These are phyloP conservation scores for Grosmannia penicillata DNA, from an alignment of 2,329 filamentous ascomycete genomes.

Conservation along the genomic window DNA sequence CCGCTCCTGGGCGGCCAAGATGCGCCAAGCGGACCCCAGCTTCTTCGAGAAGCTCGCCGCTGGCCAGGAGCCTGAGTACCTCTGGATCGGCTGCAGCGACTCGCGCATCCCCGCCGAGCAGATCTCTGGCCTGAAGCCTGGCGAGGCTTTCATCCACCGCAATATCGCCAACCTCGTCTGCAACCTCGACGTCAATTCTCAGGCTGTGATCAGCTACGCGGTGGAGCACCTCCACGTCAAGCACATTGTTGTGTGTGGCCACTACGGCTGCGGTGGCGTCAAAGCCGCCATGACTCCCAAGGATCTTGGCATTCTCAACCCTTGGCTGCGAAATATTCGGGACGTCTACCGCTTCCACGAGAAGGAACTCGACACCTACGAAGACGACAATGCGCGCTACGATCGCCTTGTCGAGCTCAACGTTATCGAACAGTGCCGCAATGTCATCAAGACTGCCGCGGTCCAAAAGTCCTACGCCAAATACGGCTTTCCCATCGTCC, in stretches of 20 bases:
- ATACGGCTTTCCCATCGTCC: constrained; percentile 53
- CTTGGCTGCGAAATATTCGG: constrained; percentile 60
- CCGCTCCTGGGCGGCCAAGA: constrained; percentile 46
- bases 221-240: constrained; percentile 68
- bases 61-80: constrained; percentile 55
- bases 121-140: constrained; percentile 69
- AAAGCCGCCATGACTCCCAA: constrained; percentile 48
- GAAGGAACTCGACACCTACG: constrained; percentile 49
- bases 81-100: constrained; percentile 88
- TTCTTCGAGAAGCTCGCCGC: constrained; percentile 51
- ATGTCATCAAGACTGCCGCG: constrained; percentile 63
- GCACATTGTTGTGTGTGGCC: constrained; percentile 66
- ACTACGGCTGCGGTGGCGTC: constrained; percentile 47
- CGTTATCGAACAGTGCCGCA: constrained; percentile 62
- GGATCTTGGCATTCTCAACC: constrained; percentile 56
- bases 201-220: constrained; percentile 61
- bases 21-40: constrained; percentile 41
- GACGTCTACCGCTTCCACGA: constrained; percentile 62
- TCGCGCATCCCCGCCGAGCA: constrained; percentile 84
- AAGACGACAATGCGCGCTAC: constrained; percentile 44
- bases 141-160: constrained; percentile 85
- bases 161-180: constrained; percentile 87
- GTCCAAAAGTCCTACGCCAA: constrained; percentile 57
- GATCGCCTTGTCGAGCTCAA: constrained; percentile 71
- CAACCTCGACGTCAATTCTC: constrained; percentile 42